Percentiles rank a stretch among this genome's conserved stretches.
Conservation (phyloP, 1,139 yeast species). For the Geotrichum histeridarum region DNA sequence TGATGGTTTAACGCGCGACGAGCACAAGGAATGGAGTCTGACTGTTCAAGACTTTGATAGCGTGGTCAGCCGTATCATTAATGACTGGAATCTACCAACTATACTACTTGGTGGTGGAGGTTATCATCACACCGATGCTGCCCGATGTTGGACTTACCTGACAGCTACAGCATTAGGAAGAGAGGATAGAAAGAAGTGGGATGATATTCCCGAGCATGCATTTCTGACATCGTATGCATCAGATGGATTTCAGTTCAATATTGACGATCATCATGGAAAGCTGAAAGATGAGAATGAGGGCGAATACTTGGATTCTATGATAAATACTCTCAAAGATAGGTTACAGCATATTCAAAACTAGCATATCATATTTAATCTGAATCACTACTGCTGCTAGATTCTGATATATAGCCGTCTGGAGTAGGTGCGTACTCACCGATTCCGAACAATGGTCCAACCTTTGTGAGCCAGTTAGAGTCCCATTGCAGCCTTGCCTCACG, state of each 20-base stretch:
- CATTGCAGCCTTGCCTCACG: conserved; percentile 63
- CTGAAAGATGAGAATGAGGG: conserved; percentile 43
- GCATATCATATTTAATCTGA: not conserved
- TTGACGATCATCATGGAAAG: conserved; percentile 35
- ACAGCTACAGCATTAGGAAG: conserved; percentile 41
- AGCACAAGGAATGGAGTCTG: conserved; percentile 63
- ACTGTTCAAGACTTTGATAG: conserved; percentile 48
- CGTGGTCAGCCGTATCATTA: conserved; percentile 39
- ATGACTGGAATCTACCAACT: conserved; percentile 34
- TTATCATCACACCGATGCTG: conserved; percentile 57
- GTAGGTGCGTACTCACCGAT: conserved; percentile 21
- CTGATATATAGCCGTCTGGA: conserved; percentile 12
- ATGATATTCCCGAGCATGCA: conserved; percentile 52
- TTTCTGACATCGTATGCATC: conserved; percentile 43
- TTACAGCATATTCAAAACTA: not conserved
- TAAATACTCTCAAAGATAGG: conserved; percentile 2
- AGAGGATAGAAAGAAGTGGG: conserved; percentile 30
- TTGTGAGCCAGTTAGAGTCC: conserved; percentile 65
- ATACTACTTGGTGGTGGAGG: conserved; percentile 76
- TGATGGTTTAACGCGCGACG: conserved; percentile 62
- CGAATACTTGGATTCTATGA: conserved; percentile 15
- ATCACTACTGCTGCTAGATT: conserved; percentile 12
- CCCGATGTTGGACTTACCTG: conserved; percentile 60
- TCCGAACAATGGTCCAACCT: conserved; percentile 41
- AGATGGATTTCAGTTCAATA: conserved; percentile 53